Conservation (phyloP, 345 rosid genomes). For the Gossypium herbaceum region DNA sequence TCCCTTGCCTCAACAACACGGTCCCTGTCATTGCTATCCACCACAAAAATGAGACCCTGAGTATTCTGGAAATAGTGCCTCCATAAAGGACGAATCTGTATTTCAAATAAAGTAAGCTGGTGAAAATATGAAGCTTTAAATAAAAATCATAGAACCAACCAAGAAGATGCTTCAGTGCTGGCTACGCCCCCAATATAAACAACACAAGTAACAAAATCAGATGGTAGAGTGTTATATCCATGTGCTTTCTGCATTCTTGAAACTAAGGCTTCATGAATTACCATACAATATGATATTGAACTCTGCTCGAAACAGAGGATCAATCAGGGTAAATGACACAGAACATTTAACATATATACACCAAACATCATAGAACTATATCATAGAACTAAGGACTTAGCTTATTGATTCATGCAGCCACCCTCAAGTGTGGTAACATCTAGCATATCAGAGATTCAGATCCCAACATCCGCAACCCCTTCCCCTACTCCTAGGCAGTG, state of each 20-base stretch:
- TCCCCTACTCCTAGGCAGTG: background rate
- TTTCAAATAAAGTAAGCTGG: constrained; percentile 1
- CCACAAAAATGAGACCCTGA: constrained; percentile 79
- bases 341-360: background rate
- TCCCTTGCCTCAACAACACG: constrained; percentile 72
- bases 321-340: constrained; percentile 4
- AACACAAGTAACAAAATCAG: background rate
- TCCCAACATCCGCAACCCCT: background rate
- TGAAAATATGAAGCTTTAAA: background rate
- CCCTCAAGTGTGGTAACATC: background rate
- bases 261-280: background rate
- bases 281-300: background rate
- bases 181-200: background rate
- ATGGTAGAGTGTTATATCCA: background rate
- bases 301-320: background rate
- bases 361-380: background rate
- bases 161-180: background rate
- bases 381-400: background rate
- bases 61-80: constrained; percentile 85
- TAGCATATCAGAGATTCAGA: background rate
- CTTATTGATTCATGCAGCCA: background rate
- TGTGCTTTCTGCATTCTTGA: background rate
- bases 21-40: constrained; percentile 75
- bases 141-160: background rate
- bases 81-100: constrained; percentile 74